Evolutionary conservation across 176 grass and related monocot species (phyloP), one percentile per base, ranked within the genome.

Genomic region (Avena insularis): DNA sequence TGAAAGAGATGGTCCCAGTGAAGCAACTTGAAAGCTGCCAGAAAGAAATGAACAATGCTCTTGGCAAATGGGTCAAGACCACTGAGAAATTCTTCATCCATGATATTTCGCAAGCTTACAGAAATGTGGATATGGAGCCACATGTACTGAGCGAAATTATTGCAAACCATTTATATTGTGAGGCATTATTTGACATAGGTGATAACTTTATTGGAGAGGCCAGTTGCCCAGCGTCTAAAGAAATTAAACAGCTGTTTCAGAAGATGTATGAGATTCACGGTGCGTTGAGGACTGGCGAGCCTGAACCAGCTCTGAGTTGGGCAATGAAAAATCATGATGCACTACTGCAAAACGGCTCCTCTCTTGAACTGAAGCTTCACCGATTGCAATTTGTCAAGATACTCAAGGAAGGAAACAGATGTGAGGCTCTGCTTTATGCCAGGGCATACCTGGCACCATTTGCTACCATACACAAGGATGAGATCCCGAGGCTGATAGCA

Each of bases 21-120:
- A 80, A 74, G 19, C 80, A 87, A 36, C 75, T 91, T 50, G 85
- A 91, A 79, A 77, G 50, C 13, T 79, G 31, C 62, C 75, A 79
- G 56, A 91, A 87, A 77, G 89, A 91, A 63, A 58, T 87, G 53
- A 87, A 79, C 48, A 31, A 48, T 66, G 80, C 54, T 15, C 55
- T 84, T 4, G 29, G 19, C n/a, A 91, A 80, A 81, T 87, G 62
- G 59, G 66, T 79, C 15, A 91, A 87, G 66, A 31, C 61, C 14
- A 9, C 83, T 9, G 85, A 91, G 33, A 91, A 87, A 76, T 65
- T 38, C 73, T 91, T 87, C 80, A 83, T 11, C 51, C 15, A 67
- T 12, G 89, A 91, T 83, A 87, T 91, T 83, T 91, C 89, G 19
- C 79, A 79, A 70, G 84, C 75, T 72, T 87, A 84, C 60, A 86